Evolutionary conservation across 2,329 filamentous ascomycete species (phyloP), one percentile per base, ranked within the genome.

Genomic region (Fonsecaea pedrosoi): DNA sequence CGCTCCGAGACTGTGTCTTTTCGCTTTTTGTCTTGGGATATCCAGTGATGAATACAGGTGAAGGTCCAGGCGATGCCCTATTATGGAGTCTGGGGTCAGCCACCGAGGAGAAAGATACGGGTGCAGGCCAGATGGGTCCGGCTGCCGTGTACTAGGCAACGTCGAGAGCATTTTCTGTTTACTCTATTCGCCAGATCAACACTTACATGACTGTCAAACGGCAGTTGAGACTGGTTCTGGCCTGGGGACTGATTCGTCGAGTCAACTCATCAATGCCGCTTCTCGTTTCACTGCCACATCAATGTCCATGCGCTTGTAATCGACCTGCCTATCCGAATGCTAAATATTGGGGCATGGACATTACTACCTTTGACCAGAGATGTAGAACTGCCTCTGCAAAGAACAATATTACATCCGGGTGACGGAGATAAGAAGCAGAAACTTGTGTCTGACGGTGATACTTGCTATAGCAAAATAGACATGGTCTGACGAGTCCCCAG

Each of bases 21-120:
- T 61, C 58, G 34, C 58, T 30, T 35, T 54, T 34, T 2, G 58
- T 61, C 58, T 54, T 45, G 13, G 58, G 58, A 40, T 61, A 61
- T n/a, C 58, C 58, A 54, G 54, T 18, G 58, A 61, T 61, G 45
- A 61, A 61, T 9, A 45, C 54, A 9, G 58, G n/a, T 30, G 45
- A 9, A 60, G 57, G 34, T 35, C n/a, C 13, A 18, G 9, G 58
- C 40, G 56, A 32, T 32, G 21, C 48, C 56, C 40, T 59, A 18
- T 48, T 48, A 21, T 25, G 25, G n/a, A 34, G 34, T 48, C 12
- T 21, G 30, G 56, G 38, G 56, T 48, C 40, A 48, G 56, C 30
- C 54, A 55, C 4, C 3, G 12, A 12, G 45, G 12, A 45, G n/a
- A 7, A 12, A n/a, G 12, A 4, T 40, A 48, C 4, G n/a, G 4